Percentiles rank a stretch among this genome's conserved stretches.
phyloP scores from a whole-genome alignment of 345 rosid species.

The Iberis pinnata region DNA sequence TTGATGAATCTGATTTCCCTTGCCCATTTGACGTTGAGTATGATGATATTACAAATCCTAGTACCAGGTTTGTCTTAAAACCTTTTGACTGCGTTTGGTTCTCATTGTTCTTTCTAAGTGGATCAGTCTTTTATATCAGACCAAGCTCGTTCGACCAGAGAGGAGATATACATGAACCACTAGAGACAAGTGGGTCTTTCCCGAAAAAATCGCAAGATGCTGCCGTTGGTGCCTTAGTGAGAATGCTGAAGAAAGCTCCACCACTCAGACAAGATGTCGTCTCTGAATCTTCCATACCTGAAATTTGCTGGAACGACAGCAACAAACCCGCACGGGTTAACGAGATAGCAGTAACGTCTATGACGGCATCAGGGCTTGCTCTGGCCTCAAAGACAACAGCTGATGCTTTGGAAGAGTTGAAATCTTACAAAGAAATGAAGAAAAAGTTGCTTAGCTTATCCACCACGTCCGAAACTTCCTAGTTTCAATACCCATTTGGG shows the following conservation, averaged over 20 bases:
- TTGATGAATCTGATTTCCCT: conserved; percentile 66
- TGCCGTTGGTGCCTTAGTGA: conserved; percentile 81
- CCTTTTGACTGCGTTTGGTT: not conserved
- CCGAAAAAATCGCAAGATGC: conserved; percentile 75
- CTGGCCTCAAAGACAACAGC: conserved; percentile 54
- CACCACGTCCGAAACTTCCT: not conserved
- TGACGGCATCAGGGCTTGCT: conserved; percentile 32
- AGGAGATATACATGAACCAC: conserved; percentile 23
- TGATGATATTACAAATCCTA: conserved; percentile 52
- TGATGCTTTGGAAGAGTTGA: conserved; percentile 85
- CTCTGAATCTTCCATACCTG: conserved; percentile 31
- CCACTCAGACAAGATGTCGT: conserved; percentile 64
- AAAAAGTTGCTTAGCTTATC: not conserved
- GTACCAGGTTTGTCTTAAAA: conserved; percentile 48
- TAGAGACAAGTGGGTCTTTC: conserved; percentile 40
- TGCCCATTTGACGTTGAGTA: conserved; percentile 79
- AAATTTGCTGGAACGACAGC: conserved; percentile 22
- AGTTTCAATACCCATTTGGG: not conserved
- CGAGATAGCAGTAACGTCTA: conserved; percentile 33
- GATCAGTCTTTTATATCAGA: conserved; percentile 30
- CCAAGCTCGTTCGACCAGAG: conserved; percentile 55
- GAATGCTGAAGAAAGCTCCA: conserved; percentile 77
- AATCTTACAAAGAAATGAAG: not conserved
- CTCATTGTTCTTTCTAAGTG: not conserved
- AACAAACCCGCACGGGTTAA: conserved; percentile 12